A percentile compares a stretch with the other conserved stretches of the same genome.
Conservation (phyloP, 179 eudicot genomes). For the Spergularia azorica region DNA sequence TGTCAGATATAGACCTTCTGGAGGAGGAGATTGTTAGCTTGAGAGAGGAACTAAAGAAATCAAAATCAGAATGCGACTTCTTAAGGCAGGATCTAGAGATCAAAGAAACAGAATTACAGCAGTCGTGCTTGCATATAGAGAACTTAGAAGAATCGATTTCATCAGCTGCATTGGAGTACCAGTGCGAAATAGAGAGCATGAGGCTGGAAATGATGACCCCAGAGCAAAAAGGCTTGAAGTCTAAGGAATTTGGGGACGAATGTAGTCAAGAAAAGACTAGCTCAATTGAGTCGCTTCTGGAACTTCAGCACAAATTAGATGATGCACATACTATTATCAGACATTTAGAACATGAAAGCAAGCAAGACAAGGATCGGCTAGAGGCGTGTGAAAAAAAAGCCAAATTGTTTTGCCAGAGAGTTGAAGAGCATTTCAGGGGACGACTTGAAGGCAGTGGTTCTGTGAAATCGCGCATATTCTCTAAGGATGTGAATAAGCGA, state of each 20-base stretch:
- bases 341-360: conserved; percentile 49
- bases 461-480: not conserved
- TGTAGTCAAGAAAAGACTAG: conserved; percentile 37
- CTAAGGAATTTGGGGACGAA: conserved; percentile 42
- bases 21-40: conserved; percentile 48
- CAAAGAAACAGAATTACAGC: conserved; percentile 48
- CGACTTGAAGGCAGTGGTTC: not conserved
- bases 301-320: conserved; percentile 38
- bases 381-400: conserved; percentile 36
- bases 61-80: conserved; percentile 44
- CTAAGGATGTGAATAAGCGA: not conserved
- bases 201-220: conserved; percentile 57
- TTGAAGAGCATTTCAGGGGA: conserved; percentile 39
- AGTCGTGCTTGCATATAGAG: conserved; percentile 45
- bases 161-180: conserved; percentile 58
- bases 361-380: conserved; percentile 41
- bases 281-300: conserved; percentile 39
- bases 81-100: conserved; percentile 50
- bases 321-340: conserved; percentile 34
- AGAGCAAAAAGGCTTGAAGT: conserved; percentile 46
- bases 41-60: conserved; percentile 49
- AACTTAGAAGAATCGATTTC: conserved; percentile 65
- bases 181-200: conserved; percentile 85
- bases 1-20: conserved; percentile 38
- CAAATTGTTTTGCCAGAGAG: conserved; percentile 34